Evolutionary conservation across 2,329 filamentous ascomycete genomes (phyloP).

Genomic region (Fusarium scirpi): DNA sequence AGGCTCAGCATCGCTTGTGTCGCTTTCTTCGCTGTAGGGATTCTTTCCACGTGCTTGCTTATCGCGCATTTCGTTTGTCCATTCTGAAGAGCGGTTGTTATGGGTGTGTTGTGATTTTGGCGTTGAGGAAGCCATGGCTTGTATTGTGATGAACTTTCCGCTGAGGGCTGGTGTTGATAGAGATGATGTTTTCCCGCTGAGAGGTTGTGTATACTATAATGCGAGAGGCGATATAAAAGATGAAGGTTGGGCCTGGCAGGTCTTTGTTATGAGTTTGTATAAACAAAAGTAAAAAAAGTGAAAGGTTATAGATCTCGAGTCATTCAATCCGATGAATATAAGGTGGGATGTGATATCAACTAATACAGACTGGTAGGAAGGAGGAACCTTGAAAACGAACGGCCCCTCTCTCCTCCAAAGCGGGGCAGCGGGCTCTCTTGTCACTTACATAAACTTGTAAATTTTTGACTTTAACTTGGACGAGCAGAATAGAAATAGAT

Average conservation of each 20-base stretch:
- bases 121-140: constrained; percentile 35
- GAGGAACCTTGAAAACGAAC: constrained; percentile 5
- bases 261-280: not conserved
- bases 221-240: not conserved
- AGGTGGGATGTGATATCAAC: constrained; percentile 5
- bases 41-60: constrained; percentile 70
- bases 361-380: constrained; percentile 10
- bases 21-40: constrained; percentile 55
- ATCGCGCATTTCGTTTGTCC: constrained; percentile 67
- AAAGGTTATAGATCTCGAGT: constrained; percentile 7
- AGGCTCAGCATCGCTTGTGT: constrained; percentile 40
- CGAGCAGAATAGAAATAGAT: not conserved
- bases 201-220: not conserved
- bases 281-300: not conserved
- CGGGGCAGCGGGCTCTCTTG: not conserved
- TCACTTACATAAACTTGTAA: constrained; percentile 19
- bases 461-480: not conserved
- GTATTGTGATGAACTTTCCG: not conserved
- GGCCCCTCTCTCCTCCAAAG: constrained; percentile 11
- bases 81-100: constrained; percentile 45
- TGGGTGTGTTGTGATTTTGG: constrained; percentile 52
- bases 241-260: not conserved
- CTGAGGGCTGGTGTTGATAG: not conserved
- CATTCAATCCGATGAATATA: not conserved
- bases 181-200: not conserved